Base-by-base conservation (phyloP, 2,329 filamentous ascomycete species). In the Microdochium paspali region DNA sequence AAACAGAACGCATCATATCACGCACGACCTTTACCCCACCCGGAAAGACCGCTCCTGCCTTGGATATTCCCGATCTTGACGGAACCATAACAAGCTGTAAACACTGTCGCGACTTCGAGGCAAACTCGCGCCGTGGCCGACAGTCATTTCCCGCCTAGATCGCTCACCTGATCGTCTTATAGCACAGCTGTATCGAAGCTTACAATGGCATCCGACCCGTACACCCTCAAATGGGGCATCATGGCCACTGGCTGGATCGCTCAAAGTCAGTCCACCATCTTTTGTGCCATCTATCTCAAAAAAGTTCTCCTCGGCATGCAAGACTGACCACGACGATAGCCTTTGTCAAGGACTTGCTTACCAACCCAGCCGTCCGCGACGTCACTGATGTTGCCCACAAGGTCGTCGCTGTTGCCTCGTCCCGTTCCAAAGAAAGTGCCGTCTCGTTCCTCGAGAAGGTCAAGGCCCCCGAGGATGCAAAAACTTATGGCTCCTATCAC, bases 371-470 rank as follows among this genome's bases (percentile, higher is more conserved):
- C 35, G 72, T 73, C 44, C 85, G 90, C 55, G 77, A 76, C 45
- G 85, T 86, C 46, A 69, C 72, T 50, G 86, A 94, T 56, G 74
- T 95, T 52, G 76, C 77, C 48, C 90, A 95, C 68, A 79, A 82
- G 56, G 77, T 95, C 44, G 79, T 84, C 20, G 90, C 88, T 21
- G 89, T 86, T 5, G 85, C 88, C 21, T 93, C 88, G 1, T 93
- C 88, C 4, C 81, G 78, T 35, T 88, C 85, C 44, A 73, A 77
- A 52, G 72, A 79, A 42, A 80, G 83, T 46, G 89, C 89, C 1
- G 72, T 77, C 50, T 70, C 80, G 45, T 95, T 95, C 68, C 76
- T 95, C 61, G 71, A 79, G 51, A 79, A 83, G 52, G 77, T 85
- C 31, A 77, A 82, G 49, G 81, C 84, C n/a, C 82, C 85, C 3